These are phyloP conservation scores for Alternaria incomplexa DNA, from an alignment of 2,329 filamentous ascomycete species.

Conservation along the genomic window DNA sequence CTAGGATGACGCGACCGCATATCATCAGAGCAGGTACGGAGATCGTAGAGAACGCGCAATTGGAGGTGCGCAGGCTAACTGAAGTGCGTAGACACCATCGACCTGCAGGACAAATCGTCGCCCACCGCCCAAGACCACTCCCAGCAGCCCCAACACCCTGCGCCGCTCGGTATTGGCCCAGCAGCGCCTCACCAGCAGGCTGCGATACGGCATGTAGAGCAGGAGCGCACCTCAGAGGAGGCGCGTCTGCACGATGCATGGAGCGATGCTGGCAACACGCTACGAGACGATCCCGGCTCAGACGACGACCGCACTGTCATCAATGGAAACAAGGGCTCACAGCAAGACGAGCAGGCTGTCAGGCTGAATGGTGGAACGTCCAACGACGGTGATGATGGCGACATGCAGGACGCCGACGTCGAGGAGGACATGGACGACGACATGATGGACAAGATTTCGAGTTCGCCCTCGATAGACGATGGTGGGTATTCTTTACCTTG, in stretches of 20 bases:
- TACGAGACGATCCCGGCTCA: slow-evolving; percentile 60
- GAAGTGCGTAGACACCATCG: slow-evolving; percentile 77
- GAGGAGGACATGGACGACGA: slow-evolving; percentile 79
- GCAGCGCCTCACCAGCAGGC: slow-evolving; percentile 84
- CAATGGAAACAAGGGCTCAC: slow-evolving; percentile 21
- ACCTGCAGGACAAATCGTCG: slow-evolving; percentile 83
- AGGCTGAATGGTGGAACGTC: slow-evolving; percentile 44
- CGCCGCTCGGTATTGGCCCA: slow-evolving; percentile 59
- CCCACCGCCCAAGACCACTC: slow-evolving; percentile 86
- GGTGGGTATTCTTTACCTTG: slow-evolving; percentile 73
- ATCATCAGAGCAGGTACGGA: slow-evolving; percentile 62
- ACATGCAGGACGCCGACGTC: slow-evolving; percentile 67
- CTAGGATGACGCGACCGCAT: slow-evolving; percentile 61
- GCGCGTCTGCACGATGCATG: slow-evolving; percentile 65
- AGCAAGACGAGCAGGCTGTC: slow-evolving; percentile 42
- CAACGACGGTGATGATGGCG: slow-evolving; percentile 54
- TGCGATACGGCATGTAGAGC: slow-evolving; percentile 78
- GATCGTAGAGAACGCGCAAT: background rate
- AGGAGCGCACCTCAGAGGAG: slow-evolving; percentile 75
- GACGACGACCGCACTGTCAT: slow-evolving; percentile 60
- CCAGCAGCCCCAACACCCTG: slow-evolving; percentile 59
- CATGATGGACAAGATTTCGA: slow-evolving; percentile 98
- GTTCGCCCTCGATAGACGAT: slow-evolving; percentile 98
- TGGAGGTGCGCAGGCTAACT: slow-evolving; percentile 29
- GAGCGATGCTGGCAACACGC: slow-evolving; percentile 50